A percentile compares a stretch with the other conserved stretches of the same genome.
Evolutionary conservation across 2,329 filamentous ascomycete species (phyloP).

Genomic region (Clarireedia paspali): DNA sequence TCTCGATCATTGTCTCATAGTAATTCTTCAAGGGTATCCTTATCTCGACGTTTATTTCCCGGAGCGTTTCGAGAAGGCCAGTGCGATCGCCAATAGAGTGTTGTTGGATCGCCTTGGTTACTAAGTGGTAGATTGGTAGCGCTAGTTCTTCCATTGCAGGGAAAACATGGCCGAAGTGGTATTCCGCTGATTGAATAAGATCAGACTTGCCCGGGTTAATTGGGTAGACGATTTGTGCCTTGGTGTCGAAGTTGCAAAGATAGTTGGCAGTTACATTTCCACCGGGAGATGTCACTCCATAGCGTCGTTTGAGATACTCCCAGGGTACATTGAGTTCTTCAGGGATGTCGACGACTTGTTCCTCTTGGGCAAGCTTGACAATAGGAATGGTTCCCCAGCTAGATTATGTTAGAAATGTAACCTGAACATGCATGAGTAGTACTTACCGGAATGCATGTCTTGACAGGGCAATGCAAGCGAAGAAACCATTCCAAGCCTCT

Average conservation of each 20-base stretch:
- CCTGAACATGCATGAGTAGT: neutral
- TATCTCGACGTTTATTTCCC: slow-evolving; percentile 10
- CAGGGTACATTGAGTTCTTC: slow-evolving; percentile 28
- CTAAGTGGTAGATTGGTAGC: slow-evolving; percentile 3
- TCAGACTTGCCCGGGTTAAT: slow-evolving; percentile 29
- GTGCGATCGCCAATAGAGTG: slow-evolving; percentile 1
- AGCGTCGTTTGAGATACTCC: slow-evolving; percentile 28
- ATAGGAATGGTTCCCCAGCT: slow-evolving; percentile 32
- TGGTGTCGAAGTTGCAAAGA: slow-evolving; percentile 28
- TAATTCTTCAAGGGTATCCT: slow-evolving; percentile 23
- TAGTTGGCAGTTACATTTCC: slow-evolving; percentile 30
- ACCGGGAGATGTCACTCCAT: slow-evolving; percentile 26
- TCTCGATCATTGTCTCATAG: slow-evolving; percentile 27
- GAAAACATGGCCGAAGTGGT: slow-evolving; percentile 29
- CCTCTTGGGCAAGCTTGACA: slow-evolving; percentile 30
- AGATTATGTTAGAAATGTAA: neutral
- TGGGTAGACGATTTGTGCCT: slow-evolving; percentile 23
- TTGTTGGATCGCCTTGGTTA: slow-evolving; percentile 2
- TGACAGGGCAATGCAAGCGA: slow-evolving; percentile 27
- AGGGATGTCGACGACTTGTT: slow-evolving; percentile 28
- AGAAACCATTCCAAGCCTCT: slow-evolving; percentile 31
- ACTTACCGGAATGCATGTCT: slow-evolving; percentile 29
- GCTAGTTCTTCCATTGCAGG: slow-evolving; percentile 23
- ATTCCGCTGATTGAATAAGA: slow-evolving; percentile 25
- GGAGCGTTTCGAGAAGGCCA: neutral